These are phyloP conservation scores for Neurospora sp. DNA, from an alignment of 495 filamentous ascomycete species.

Conservation along the genomic window DNA sequence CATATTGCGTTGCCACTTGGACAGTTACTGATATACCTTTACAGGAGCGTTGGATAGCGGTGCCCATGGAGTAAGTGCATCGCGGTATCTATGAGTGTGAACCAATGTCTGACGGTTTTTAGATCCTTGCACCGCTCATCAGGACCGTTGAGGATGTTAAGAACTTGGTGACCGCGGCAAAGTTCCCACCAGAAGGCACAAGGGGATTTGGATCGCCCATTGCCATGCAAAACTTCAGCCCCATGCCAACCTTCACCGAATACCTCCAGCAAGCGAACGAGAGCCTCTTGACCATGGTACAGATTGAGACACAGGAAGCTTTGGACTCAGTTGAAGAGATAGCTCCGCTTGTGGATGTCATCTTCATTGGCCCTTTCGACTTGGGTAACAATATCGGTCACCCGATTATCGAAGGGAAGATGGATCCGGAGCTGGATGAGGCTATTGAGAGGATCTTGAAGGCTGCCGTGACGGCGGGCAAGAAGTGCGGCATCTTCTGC, in stretches of 20 bases:
- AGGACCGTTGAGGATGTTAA: slow-evolving; percentile 54
- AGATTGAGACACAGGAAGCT: slow-evolving; percentile 73
- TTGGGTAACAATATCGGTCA: slow-evolving; percentile 66
- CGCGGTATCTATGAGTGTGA: not conserved
- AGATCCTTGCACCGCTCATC: slow-evolving; percentile 55
- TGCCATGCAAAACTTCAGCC: slow-evolving; percentile 51
- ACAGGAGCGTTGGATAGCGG: slow-evolving; percentile 57
- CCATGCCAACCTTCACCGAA: slow-evolving; percentile 42
- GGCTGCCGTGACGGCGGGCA: slow-evolving; percentile 56
- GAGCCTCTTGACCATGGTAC: slow-evolving; percentile 59
- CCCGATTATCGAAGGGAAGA: slow-evolving; percentile 51
- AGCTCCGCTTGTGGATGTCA: slow-evolving; percentile 60
- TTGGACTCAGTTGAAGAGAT: slow-evolving; percentile 63
- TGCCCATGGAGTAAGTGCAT: slow-evolving; percentile 47
- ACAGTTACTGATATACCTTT: not conserved
- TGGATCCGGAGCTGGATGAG: slow-evolving; percentile 52
- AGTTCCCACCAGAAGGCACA: slow-evolving; percentile 55
- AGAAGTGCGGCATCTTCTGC: slow-evolving; percentile 72
- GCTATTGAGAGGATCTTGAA: slow-evolving; percentile 55
- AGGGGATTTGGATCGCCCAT: slow-evolving; percentile 62
- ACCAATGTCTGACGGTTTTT: slow-evolving; percentile 6
- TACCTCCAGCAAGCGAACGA: slow-evolving; percentile 71
- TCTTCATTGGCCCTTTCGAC: slow-evolving; percentile 75
- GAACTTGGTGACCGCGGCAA: slow-evolving; percentile 47
- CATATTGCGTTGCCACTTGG: not conserved